Conservation (phyloP, 768 basidiomycete species). For the Leccinum subtestaceum region DNA sequence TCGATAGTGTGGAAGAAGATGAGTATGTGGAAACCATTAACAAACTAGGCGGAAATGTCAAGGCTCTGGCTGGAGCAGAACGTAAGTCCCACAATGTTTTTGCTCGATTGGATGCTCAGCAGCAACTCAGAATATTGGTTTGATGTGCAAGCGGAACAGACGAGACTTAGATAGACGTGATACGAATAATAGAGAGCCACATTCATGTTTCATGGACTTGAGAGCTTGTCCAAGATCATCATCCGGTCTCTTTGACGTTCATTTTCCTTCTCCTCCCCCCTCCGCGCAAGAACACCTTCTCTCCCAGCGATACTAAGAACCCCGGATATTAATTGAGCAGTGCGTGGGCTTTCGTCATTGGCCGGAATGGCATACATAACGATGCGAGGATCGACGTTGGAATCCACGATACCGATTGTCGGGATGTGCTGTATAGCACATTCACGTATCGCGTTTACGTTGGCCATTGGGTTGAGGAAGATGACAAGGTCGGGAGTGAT, state of each 20-base stretch:
- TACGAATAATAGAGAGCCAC: conserved; percentile 3
- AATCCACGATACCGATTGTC: conserved; percentile 92
- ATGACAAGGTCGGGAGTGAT: conserved; percentile 84
- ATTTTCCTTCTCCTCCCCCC: conserved; percentile 27
- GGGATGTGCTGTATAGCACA: conserved; percentile 88
- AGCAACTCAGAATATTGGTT: conserved; percentile 62
- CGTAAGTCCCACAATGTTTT: conserved; percentile 48
- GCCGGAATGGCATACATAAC: conserved; percentile 99
- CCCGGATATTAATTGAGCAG: conserved; percentile 88
- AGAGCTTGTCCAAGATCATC: conserved; percentile 26
- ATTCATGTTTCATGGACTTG: conserved; percentile 20
- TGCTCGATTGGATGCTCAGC: conserved; percentile 17
- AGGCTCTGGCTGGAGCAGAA: conserved; percentile 85
- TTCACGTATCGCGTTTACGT: conserved; percentile 86
- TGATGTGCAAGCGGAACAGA: conserved; percentile 52
- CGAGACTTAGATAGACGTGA: conserved; percentile 25
- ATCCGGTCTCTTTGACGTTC: conserved; percentile 26
- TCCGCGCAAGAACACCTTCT: conserved; percentile 58
- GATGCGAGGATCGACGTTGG: conserved; percentile 91
- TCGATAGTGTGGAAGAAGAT: conserved; percentile 96
- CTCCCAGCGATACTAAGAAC: conserved; percentile 86
- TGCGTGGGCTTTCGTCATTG: conserved; percentile 92
- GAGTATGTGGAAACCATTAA: conserved; percentile 96
- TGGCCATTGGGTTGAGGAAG: conserved; percentile 85
- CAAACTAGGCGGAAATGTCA: conserved; percentile 85